Evolutionary conservation across 1,284 basidiomycete species (phyloP).

Genomic region (Bondarzewia mesenterica): DNA sequence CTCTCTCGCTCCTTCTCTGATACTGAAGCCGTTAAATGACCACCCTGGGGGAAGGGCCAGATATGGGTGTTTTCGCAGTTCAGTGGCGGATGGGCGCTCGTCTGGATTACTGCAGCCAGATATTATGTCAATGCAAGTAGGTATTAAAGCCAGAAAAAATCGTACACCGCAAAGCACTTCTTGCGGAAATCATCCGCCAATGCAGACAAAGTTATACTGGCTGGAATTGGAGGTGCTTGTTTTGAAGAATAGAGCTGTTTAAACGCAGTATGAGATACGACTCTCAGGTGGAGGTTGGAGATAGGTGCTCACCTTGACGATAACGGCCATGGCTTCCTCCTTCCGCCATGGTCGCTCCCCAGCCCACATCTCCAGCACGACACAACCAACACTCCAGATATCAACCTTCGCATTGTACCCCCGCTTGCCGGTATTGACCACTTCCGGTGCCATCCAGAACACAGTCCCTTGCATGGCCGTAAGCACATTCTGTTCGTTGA

Average conservation of each 20-base stretch:
- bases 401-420: conserved; percentile 96
- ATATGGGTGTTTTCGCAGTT: conserved; percentile 82
- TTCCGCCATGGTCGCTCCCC: conserved; percentile 91
- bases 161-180: conserved; percentile 87
- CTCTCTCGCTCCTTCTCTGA: conserved; percentile 5
- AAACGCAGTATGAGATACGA: background rate
- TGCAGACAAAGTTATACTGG: conserved; percentile 67
- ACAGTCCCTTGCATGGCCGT: conserved; percentile 96
- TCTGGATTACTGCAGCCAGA: conserved; percentile 63
- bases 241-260: conserved; percentile 73
- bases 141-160: conserved; percentile 9
- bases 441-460: conserved; percentile 99
- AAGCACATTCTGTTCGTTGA: conserved; percentile 72
- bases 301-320: conserved; percentile 70
- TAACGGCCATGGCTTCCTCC: conserved; percentile 84
- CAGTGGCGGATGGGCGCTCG: conserved; percentile 76
- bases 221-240: conserved; percentile 83
- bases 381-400: conserved; percentile 97
- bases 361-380: conserved; percentile 97
- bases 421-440: conserved; percentile 76
- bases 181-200: conserved; percentile 83
- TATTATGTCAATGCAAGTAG: conserved; percentile 1
- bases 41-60: conserved; percentile 69
- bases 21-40: conserved; percentile 61
- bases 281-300: background rate